Percentiles rank a stretch among this genome's conserved stretches.
phyloP scores from a whole-genome alignment of 371 early-diverging fungal species.

The Mucor velutinosus region DNA sequence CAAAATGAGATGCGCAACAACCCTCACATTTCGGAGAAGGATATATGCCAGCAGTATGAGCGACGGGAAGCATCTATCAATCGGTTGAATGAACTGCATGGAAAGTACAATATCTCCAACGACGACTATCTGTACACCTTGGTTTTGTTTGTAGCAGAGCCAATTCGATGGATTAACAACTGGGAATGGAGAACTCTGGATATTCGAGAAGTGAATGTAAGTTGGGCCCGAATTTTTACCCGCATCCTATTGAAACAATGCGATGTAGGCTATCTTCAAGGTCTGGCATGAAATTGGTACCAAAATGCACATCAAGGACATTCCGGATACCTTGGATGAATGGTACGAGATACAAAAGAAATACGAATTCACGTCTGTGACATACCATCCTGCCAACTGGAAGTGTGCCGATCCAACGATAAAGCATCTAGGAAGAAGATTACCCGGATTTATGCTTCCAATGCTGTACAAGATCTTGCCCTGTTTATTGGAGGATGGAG shows the following conservation, averaged over 20 bases:
- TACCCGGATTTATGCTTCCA: conserved; percentile 21
- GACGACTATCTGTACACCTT: conserved; percentile 57
- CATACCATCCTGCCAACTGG: conserved; percentile 29
- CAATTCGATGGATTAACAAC: conserved; percentile 43
- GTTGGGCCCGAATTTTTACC: background rate
- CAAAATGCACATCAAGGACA: conserved; percentile 53
- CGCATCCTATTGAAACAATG: background rate
- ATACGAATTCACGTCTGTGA: conserved; percentile 18
- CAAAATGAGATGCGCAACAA: conserved; percentile 27
- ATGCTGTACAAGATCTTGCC: conserved; percentile 22
- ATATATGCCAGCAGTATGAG: conserved; percentile 32
- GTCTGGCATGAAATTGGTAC: conserved; percentile 47
- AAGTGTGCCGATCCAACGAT: conserved; percentile 28
- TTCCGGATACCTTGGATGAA: conserved; percentile 51
- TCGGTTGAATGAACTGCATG: conserved; percentile 56
- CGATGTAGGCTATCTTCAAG: conserved; percentile 34
- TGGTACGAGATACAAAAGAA: conserved; percentile 35
- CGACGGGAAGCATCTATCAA: conserved; percentile 33
- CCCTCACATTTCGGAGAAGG: conserved; percentile 24
- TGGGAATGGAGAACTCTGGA: conserved; percentile 54
- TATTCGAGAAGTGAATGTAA: conserved; percentile 50
- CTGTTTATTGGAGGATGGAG: conserved; percentile 23
- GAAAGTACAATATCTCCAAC: conserved; percentile 50
- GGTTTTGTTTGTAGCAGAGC: conserved; percentile 47
- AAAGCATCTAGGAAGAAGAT: conserved; percentile 15